Base-by-base conservation (phyloP, 2,329 filamentous ascomycete species). In the Botrytis byssoidea region DNA sequence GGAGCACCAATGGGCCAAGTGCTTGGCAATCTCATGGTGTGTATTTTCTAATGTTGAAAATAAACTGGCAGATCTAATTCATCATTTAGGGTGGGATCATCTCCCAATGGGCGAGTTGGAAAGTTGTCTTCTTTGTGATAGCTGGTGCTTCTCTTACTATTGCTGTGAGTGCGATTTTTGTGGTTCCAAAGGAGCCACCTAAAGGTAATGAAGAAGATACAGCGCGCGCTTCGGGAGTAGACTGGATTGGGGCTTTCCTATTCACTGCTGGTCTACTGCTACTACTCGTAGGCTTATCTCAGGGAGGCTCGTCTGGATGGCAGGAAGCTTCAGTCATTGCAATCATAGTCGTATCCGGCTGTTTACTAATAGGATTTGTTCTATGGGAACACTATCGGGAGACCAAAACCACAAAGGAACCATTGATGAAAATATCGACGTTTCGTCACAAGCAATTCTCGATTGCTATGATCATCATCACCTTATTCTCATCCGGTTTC, bases 301-400 rank as follows among this genome's bases (percentile, higher is more conserved):
- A 93, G 79, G 91, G 91, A 32, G 92, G 92, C 76, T 88, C 91
- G 0, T 88, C 90, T 2, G 91, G 91, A 8, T 93, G 91, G 91
- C 80, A 82, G 12, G 88, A 86, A 0, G 85, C 90, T 0, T 92
- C 89, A 87, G 87, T 88, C 4, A 81, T 90, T 6, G 86, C 90
- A 0, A 25, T 91, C 16, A 75, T 90, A 8, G 82, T 92, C 22
- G 82, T 92, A 5, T 83, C 81, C 5, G 81, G 83, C 2, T 91
- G 92, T 77, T 85, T 87, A 42, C 63, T 78, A 1, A 63, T 48
- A 0, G 35, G 46, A 0, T 79, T 79, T 29, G 25, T 74, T 42
- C 46, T 71, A 14, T 79, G 76, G 76, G 72, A 77, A 44, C 0
- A 35, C 90, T 29, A 87, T 74, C 85, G 90, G 37, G 89, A 91